Conservation (phyloP, 1,139 yeast species). For the Hyphopichia pseudoburtonii region DNA sequence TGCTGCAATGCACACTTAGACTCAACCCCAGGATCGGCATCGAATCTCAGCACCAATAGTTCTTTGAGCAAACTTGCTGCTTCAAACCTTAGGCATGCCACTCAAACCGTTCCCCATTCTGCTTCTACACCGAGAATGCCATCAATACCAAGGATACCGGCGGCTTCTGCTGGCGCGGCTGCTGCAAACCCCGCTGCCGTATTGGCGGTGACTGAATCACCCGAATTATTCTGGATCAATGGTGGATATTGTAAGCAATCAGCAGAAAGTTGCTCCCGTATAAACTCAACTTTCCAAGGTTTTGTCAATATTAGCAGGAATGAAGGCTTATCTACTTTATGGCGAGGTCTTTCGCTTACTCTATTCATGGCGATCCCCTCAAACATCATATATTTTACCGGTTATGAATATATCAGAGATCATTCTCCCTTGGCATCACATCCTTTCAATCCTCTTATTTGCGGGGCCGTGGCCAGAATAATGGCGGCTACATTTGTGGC, state of each 20-base stretch:
- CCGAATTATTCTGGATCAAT: slow-evolving; percentile 43
- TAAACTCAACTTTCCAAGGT: slow-evolving; percentile 71
- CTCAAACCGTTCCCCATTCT: not conserved
- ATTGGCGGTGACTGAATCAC: slow-evolving; percentile 8
- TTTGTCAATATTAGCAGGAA: slow-evolving; percentile 58
- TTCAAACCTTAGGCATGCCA: not conserved
- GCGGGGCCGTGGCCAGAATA: slow-evolving; percentile 84
- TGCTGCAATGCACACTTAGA: slow-evolving; percentile 28
- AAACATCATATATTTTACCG: slow-evolving; percentile 89
- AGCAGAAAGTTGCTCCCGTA: slow-evolving; percentile 33
- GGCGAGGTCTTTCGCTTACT: slow-evolving; percentile 88
- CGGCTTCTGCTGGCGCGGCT: slow-evolving; percentile 1
- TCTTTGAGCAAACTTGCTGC: not conserved
- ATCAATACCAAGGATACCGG: not conserved
- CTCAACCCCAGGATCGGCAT: slow-evolving; percentile 1
- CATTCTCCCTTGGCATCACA: slow-evolving; percentile 57
- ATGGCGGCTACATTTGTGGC: slow-evolving; percentile 84
- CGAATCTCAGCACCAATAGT: not conserved
- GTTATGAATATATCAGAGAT: slow-evolving; percentile 85
- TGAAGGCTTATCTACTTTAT: slow-evolving; percentile 77
- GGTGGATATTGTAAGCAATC: slow-evolving; percentile 38
- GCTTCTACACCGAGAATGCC: not conserved
- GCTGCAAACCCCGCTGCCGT: slow-evolving; percentile 1
- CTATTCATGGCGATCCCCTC: slow-evolving; percentile 90
- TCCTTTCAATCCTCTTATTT: slow-evolving; percentile 69